These are phyloP conservation scores for Coemansia nantahalensis DNA, from an alignment of 192 early-diverging fungal species.

Conservation along the genomic window DNA sequence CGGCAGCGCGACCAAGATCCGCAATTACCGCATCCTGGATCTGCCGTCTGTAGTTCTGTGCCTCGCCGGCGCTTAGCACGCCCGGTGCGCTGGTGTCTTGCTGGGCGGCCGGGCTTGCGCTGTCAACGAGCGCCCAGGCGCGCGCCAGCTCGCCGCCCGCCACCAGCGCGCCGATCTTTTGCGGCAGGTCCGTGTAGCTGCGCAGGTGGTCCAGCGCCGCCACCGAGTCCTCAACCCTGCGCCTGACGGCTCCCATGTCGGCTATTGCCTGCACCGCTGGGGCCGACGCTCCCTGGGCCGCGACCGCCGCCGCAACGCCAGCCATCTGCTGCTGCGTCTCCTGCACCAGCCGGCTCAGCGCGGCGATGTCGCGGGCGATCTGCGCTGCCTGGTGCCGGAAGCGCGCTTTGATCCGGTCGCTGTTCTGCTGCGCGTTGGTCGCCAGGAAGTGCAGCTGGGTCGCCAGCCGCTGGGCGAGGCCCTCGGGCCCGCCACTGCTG, in stretches of 20 bases:
- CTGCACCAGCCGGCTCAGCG: conserved; percentile 23
- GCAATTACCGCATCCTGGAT: conserved; percentile 7
- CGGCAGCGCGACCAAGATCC: conserved; percentile 8
- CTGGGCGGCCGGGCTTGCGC: neutral
- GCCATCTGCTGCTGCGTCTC: conserved; percentile 23
- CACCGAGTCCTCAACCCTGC: conserved; percentile 21
- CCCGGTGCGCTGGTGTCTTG: neutral
- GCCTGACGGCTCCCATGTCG: conserved; percentile 17
- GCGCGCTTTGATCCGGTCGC: conserved; percentile 46
- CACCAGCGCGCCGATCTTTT: conserved; percentile 25
- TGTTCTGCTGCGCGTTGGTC: conserved; percentile 42
- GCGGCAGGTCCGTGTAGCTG: conserved; percentile 35
- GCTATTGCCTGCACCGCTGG: conserved; percentile 22
- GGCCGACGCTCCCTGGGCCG: conserved; percentile 16
- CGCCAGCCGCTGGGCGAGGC: conserved; percentile 27
- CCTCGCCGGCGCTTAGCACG: conserved; percentile 2
- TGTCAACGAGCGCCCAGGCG: conserved; percentile 33
- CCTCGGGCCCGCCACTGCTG: conserved; percentile 2
- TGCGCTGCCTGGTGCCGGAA: conserved; percentile 42
- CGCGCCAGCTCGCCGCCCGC: conserved; percentile 22
- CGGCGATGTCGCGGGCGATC: conserved; percentile 36
- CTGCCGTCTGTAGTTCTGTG: conserved; percentile 4
- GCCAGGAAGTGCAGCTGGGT: conserved; percentile 49
- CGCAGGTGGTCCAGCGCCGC: conserved; percentile 29
- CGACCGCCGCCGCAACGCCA: conserved; percentile 10